Conservation (phyloP, 2,329 filamentous ascomycete genomes). For the Blastomyces emzantsi region DNA sequence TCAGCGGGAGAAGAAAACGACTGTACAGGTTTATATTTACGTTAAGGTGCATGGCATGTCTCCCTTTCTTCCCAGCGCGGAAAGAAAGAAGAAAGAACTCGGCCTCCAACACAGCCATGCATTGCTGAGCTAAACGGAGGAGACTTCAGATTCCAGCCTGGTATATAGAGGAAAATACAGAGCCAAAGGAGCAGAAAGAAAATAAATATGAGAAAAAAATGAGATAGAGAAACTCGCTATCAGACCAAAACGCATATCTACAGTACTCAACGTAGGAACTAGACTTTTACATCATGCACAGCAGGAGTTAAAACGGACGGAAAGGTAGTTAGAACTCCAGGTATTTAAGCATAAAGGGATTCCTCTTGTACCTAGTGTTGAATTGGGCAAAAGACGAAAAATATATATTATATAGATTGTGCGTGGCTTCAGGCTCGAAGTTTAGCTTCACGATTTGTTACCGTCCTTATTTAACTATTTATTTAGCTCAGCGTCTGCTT, state of each 20-base stretch:
- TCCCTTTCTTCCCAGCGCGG: not conserved
- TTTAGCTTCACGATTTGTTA: no score
- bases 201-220: not conserved
- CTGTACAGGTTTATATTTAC: no score
- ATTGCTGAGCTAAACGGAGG: not conserved
- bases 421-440: no score
- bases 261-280: not conserved
- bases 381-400: no score
- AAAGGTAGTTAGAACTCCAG: not conserved
- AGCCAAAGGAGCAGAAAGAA: not conserved
- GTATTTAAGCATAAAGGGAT: not conserved
- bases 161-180: not conserved
- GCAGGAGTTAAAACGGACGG: not conserved
- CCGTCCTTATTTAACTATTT: no score
- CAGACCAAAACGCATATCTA: no score
- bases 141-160: not conserved
- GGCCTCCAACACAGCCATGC: not conserved
- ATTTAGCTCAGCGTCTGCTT: no score
- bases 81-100: not conserved
- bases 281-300: not conserved
- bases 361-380: no score
- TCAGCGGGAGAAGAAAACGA: no score
- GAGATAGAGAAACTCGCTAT: no score
- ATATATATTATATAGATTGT: no score
- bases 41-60: no score